These are phyloP conservation scores for Effrenium voratum DNA, from an alignment of 73 alveolate species.

Conservation along the genomic window DNA sequence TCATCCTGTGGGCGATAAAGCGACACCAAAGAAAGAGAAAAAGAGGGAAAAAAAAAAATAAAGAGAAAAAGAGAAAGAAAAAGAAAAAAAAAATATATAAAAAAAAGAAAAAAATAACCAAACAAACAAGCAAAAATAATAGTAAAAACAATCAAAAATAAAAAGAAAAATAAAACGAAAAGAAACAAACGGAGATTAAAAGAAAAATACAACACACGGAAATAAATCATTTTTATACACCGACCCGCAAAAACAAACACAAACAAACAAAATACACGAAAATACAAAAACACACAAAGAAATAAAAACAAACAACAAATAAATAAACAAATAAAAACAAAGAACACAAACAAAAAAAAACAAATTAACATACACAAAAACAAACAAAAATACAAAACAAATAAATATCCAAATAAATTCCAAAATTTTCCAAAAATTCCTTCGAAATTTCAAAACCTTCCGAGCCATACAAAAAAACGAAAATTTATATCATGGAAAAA, in stretches of 20 bases:
- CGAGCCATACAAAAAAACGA: no score
- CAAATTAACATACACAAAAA: no score
- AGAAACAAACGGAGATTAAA: background rate
- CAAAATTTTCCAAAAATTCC: no score
- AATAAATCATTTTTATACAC: background rate
- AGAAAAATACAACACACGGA: background rate
- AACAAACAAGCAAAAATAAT: background rate
- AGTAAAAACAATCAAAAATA: background rate
- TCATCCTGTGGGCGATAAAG: background rate
- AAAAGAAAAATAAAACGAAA: background rate
- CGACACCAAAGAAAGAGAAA: background rate
- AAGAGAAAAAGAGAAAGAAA: background rate
- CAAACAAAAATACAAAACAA: background rate
- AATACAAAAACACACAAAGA: background rate
- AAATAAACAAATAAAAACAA: no score
- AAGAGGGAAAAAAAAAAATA: background rate
- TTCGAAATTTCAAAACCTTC: no score
- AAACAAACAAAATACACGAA: background rate
- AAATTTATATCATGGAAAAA: no score
- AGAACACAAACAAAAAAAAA: background rate
- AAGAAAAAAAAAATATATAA: no score
- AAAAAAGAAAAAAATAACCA: background rate
- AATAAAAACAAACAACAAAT: no score
- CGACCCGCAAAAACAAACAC: background rate
- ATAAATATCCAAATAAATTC: background rate